Percentiles rank a stretch among this genome's conserved stretches.
Conservation (phyloP, 306 rosid genomes). For the Fragaria iinumae region DNA sequence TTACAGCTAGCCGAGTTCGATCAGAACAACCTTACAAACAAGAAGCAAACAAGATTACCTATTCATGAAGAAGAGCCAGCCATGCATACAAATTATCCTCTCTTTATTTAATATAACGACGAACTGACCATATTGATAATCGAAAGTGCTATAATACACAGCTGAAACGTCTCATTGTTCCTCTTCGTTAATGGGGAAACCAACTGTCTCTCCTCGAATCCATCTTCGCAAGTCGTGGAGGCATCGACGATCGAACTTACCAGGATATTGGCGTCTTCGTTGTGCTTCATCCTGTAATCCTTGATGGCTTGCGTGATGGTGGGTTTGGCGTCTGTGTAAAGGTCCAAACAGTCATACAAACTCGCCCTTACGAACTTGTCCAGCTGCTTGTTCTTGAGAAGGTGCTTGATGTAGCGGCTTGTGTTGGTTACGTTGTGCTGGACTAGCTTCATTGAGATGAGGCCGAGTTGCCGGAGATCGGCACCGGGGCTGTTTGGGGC, state of each 20-base stretch:
- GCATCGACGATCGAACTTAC: constrained; percentile 54
- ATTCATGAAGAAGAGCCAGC: background rate
- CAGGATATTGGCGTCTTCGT: constrained; percentile 40
- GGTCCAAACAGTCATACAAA: constrained; percentile 59
- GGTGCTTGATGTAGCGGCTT: constrained; percentile 31
- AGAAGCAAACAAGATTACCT: background rate
- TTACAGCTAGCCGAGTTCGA: background rate
- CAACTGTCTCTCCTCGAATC: constrained; percentile 40
- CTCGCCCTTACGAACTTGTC: constrained; percentile 32
- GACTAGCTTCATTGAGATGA: constrained; percentile 41
- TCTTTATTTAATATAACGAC: background rate
- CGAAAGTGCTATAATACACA: constrained; percentile 63
- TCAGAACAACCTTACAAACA: background rate
- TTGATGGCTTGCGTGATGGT: constrained; percentile 38
- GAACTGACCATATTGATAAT: constrained; percentile 46
- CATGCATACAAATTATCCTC: background rate
- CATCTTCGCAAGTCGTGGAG: constrained; percentile 73
- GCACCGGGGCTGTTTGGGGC: constrained; percentile 20
- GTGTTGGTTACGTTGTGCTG: constrained; percentile 48
- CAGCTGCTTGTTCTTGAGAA: constrained; percentile 31
- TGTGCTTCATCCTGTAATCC: constrained; percentile 44
- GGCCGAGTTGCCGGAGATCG: constrained; percentile 49
- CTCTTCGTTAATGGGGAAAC: constrained; percentile 57
- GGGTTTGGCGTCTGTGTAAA: constrained; percentile 41
- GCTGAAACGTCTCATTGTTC: constrained; percentile 49